A percentile compares a stretch with the other conserved stretches of the same genome.
phyloP scores from a whole-genome alignment of 768 basidiomycete genomes.

The Antrodiella citrinella region DNA sequence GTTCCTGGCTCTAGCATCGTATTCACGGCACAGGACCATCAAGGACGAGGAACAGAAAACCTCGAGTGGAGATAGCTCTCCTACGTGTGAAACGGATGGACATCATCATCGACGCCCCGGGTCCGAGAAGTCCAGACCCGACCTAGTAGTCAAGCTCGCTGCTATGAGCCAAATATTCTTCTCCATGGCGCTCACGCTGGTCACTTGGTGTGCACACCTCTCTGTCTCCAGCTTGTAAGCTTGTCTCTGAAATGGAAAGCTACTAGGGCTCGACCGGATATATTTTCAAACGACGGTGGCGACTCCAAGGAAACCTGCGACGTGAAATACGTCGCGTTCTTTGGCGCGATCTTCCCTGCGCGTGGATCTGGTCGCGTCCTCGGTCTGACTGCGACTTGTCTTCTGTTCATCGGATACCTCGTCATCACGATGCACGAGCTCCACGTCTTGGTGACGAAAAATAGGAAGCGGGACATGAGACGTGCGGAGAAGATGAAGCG shows the following conservation, averaged over 20 bases:
- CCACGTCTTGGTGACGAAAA: slow-evolving; percentile 13
- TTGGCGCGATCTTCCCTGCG: slow-evolving; percentile 25
- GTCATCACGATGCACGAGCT: slow-evolving; percentile 29
- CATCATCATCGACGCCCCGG: too few relatives aligned
- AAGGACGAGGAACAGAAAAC: slow-evolving; percentile 3
- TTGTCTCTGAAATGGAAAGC: too few relatives aligned
- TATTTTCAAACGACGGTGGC: slow-evolving; percentile 6
- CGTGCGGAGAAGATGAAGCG: neutral
- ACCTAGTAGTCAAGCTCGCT: slow-evolving; percentile 23
- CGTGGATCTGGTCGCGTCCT: slow-evolving; percentile 24
- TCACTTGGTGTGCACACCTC: slow-evolving; percentile 25
- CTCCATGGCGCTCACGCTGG: slow-evolving; percentile 31
- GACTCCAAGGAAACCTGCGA: slow-evolving; percentile 16
- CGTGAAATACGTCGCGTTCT: slow-evolving; percentile 27
- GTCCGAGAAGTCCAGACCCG: too few relatives aligned
- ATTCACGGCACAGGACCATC: slow-evolving; percentile 29
- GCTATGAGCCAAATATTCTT: slow-evolving; percentile 31
- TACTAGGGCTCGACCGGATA: neutral
- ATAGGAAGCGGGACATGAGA: neutral
- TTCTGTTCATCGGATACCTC: slow-evolving; percentile 25
- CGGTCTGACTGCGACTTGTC: slow-evolving; percentile 24
- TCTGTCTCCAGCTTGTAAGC: too few relatives aligned
- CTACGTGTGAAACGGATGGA: too few relatives aligned
- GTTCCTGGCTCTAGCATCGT: slow-evolving; percentile 33
- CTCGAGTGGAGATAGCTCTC: too few relatives aligned